Evolutionary conservation across 306 rosid species (phyloP).

Genomic region (Castanea crenata): DNA sequence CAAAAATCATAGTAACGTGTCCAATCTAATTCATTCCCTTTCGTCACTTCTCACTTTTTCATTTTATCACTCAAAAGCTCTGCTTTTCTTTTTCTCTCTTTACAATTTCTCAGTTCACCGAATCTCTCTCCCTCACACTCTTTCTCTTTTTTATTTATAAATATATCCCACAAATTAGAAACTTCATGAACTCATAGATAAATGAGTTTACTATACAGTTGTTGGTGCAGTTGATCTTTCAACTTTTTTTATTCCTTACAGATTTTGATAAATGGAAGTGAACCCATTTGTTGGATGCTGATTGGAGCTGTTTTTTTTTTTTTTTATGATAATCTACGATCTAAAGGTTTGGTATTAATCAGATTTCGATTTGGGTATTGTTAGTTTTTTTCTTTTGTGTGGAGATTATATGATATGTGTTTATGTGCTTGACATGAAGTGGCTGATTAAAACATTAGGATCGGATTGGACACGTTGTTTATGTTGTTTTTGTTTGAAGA

Average conservation of each 20-base stretch:
- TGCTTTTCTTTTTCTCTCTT: neutral
- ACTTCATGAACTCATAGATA: neutral
- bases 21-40: too few relatives aligned
- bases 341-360: conserved; percentile 14
- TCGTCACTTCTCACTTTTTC: too few relatives aligned
- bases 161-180: conserved; percentile 3
- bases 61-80: conserved; percentile 13
- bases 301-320: conserved; percentile 5
- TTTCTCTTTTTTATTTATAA: neutral
- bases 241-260: neutral
- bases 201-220: neutral
- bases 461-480: conserved; percentile 25
- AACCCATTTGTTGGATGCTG: conserved; percentile 22
- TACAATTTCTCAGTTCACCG: conserved; percentile 3
- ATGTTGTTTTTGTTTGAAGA: conserved; percentile 10
- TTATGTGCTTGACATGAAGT: conserved; percentile 7
- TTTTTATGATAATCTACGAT: conserved; percentile 9
- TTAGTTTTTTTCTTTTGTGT: neutral
- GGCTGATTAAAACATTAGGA: conserved; percentile 29
- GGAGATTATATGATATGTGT: conserved; percentile 8
- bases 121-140: conserved; percentile 19
- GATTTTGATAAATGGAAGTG: neutral
- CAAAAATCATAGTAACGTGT: too few relatives aligned
- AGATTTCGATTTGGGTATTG: conserved; percentile 9
- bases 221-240: conserved; percentile 29